Base-by-base conservation (phyloP, 129 eudicot genomes). In the Arctium lappa region DNA sequence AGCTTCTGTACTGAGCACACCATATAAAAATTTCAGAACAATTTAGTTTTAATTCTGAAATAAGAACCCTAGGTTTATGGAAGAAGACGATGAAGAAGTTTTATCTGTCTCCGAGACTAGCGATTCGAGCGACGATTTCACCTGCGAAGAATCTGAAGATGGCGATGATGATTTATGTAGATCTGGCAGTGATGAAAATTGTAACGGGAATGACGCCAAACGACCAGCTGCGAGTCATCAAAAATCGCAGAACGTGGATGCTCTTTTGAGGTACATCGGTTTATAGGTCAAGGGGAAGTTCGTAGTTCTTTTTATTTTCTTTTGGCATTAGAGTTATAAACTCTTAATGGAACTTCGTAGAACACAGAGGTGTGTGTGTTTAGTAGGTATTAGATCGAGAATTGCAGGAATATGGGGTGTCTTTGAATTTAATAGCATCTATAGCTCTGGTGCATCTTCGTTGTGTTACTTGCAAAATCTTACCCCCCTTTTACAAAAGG, bases 181-280 rank as follows among this genome's bases (percentile, higher is more conserved):
- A 42, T 76, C 83, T 66, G 86, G 30, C 18, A 70, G 34, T 39
- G 87, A 86, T 65, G 80, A 66, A 65, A 42, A 48, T 37, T 74
- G 66, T n/a, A 38, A 44, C 46, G 56, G 3, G 32, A 83, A 68
- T 68, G 74, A 36, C 30, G 65, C 60, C 81, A 76, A 63, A 60
- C 86, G 30, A 46, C 85, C 85, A 30, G 71, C 81, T 34, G 56
- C 11, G 36, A 77, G 77, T 48, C 75, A 85, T 36, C 86, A 69
- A 6, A 95, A 93, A 79, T 87, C 93, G 7, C 87, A 79, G 85
- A 95, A 95, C 42, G 97, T 95, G 8, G 92, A 82, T 84, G 97
- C 97, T 79, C 98, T 95, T 30, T 75, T 95, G 80, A 89, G 98
- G 98, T 95, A 77, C 37, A 74, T 22, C n/a, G 11, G 48, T 33